These are phyloP conservation scores for Trypanosoma cruzi DNA, from an alignment of 208 protist genomes.

Conservation along the genomic window DNA sequence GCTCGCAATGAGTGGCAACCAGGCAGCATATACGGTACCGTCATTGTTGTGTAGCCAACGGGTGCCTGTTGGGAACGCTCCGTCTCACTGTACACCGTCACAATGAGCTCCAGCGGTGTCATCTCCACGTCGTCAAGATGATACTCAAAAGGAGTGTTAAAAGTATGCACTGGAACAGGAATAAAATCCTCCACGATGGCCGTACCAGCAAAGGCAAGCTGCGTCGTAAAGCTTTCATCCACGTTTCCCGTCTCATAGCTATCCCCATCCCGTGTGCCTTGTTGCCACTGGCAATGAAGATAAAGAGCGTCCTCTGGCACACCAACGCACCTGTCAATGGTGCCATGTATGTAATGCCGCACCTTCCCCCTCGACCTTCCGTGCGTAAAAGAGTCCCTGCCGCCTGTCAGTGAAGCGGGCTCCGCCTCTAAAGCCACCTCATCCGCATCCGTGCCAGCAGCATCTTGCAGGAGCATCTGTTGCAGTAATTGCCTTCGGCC, in stretches of 20 bases:
- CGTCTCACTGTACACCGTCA: conserved; percentile 61
- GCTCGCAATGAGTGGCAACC: conserved; percentile 42
- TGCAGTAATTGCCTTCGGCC: conserved; percentile 3
- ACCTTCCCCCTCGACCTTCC: background rate
- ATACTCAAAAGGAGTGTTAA: conserved; percentile 74
- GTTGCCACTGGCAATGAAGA: conserved; percentile 51
- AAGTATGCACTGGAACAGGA: conserved; percentile 53
- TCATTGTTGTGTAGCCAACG: conserved; percentile 60
- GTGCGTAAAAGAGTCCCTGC: background rate
- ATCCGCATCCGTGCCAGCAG: background rate
- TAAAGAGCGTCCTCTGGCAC: conserved; percentile 48
- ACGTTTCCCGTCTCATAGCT: background rate
- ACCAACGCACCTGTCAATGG: conserved; percentile 56
- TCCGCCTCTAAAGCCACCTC: background rate
- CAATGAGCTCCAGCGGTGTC: conserved; percentile 48
- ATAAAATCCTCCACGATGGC: conserved; percentile 51
- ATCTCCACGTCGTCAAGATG: conserved; percentile 31
- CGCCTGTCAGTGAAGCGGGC: background rate
- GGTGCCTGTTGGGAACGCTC: conserved; percentile 50
- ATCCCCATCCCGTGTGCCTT: background rate
- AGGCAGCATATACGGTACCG: conserved; percentile 46
- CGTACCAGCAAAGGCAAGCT: conserved; percentile 49
- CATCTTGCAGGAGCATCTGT: conserved; percentile 13
- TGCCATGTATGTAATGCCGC: conserved; percentile 51
- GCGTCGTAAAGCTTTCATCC: conserved; percentile 43